Percentiles rank a stretch among this genome's conserved stretches.
These are phyloP conservation scores for Kodamaea laetipori DNA, from an alignment of 805 yeast genomes.

Conservation along the genomic window DNA sequence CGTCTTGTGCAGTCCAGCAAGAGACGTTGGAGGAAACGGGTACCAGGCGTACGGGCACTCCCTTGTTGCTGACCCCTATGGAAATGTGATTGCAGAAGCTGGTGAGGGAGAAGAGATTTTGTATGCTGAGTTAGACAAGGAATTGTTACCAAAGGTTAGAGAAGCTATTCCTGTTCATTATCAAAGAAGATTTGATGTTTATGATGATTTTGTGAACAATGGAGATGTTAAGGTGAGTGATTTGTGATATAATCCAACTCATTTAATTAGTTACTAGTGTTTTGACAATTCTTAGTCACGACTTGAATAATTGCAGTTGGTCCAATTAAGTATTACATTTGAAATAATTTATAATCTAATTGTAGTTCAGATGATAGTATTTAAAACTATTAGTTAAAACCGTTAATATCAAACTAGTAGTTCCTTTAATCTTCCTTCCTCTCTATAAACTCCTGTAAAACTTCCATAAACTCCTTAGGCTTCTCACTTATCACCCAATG, in stretches of 20 bases:
- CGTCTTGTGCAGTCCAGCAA: constrained; percentile 84
- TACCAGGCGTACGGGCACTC: constrained; percentile 51
- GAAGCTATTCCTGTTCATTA: constrained; percentile 44
- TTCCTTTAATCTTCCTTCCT: constrained; percentile 36
- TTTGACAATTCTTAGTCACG: no score
- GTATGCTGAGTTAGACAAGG: constrained; percentile 43
- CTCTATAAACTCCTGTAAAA: constrained; percentile 64
- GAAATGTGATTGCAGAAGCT: constrained; percentile 46
- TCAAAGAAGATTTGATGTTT: constrained; percentile 46
- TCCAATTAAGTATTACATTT: no score
- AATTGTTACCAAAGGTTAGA: constrained; percentile 43
- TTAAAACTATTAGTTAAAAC: no score
- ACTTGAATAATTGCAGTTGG: no score
- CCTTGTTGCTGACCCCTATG: constrained; percentile 45
- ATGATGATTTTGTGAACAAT: constrained; percentile 42
- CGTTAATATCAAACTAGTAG: background rate
- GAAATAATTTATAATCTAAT: no score
- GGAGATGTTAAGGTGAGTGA: constrained; percentile 33
- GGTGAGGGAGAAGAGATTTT: constrained; percentile 48
- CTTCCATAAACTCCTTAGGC: constrained; percentile 71
- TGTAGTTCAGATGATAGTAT: no score
- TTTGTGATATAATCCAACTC: constrained; percentile 10
- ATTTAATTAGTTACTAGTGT: no score
- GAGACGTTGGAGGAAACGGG: constrained; percentile 56
- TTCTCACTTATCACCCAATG: constrained; percentile 93